Evolutionary conservation across 371 early-diverging fungal genomes (phyloP).

Genomic region (Mucor saturninus): DNA sequence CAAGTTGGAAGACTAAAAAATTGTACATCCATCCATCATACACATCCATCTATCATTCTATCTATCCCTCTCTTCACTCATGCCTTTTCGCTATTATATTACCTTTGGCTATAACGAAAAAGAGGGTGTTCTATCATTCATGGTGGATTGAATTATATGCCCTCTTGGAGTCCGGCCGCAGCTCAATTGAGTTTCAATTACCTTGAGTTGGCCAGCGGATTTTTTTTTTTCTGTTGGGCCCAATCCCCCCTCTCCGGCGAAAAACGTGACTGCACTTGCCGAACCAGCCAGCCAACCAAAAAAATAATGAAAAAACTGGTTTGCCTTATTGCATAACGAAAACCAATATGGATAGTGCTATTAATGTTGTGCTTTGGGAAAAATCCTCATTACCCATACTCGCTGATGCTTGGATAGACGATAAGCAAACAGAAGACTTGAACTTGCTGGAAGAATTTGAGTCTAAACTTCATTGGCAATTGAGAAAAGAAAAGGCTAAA

Average conservation of each 20-base stretch:
- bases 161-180: constrained; percentile 1
- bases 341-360: constrained; percentile 21
- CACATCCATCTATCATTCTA: constrained; percentile 19
- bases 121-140: constrained; percentile 27
- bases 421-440: constrained; percentile 2
- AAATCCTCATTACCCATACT: constrained; percentile 12
- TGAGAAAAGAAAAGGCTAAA: not conserved
- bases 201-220: not conserved
- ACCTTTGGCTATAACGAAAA: constrained; percentile 32
- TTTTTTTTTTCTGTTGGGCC: not conserved
- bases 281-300: no score
- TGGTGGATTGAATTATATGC: constrained; percentile 14
- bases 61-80: constrained; percentile 4
- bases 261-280: not conserved
- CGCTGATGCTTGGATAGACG: constrained; percentile 8
- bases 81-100: constrained; percentile 9
- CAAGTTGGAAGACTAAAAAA: not conserved
- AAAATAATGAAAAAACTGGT: not conserved
- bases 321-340: not conserved
- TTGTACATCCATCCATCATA: constrained; percentile 5
- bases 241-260: not conserved
- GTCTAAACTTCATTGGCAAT: constrained; percentile 1
- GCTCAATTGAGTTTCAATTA: not conserved
- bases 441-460: constrained; percentile 5
- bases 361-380: constrained; percentile 16